A percentile compares a stretch with the other conserved stretches of the same genome.
Evolutionary conservation across 2,329 filamentous ascomycete species (phyloP).

Genomic region (Penicillium sp.): DNA sequence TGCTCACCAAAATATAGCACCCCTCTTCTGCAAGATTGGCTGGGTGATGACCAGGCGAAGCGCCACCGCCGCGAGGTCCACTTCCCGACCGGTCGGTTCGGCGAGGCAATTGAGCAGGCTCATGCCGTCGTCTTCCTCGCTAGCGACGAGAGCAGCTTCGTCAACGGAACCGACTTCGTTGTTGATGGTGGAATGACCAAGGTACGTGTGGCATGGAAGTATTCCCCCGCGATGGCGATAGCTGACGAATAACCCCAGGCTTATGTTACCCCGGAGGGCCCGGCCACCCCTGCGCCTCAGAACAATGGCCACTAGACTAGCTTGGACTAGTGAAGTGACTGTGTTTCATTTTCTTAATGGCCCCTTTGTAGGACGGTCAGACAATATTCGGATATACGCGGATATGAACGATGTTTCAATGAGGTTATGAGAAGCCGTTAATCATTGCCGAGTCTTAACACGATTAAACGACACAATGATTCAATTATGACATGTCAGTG

Average conservation of each 20-base stretch:
- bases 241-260: constrained; percentile 48
- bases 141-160: constrained; percentile 84
- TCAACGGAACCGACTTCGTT: constrained; percentile 89
- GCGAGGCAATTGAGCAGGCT: constrained; percentile 91
- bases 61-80: constrained; percentile 81
- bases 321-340: neutral
- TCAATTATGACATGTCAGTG: neutral
- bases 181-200: constrained; percentile 94
- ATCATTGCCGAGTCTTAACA: neutral
- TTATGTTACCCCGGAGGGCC: constrained; percentile 68
- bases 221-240: neutral
- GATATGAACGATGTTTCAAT: neutral
- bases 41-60: constrained; percentile 83
- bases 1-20: constrained; percentile 53
- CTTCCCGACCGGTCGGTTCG: constrained; percentile 85
- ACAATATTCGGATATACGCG: neutral
- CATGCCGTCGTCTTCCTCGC: constrained; percentile 86
- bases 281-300: constrained; percentile 54
- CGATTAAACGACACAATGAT: constrained; percentile 1
- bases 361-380: too few relatives aligned
- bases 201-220: constrained; percentile 9
- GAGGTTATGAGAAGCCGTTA: neutral
- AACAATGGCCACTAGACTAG: constrained; percentile 42
- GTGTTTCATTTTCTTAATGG: neutral
- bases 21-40: constrained; percentile 87